Evolutionary conservation across 805 yeast genomes (phyloP), one percentile per base, ranked within the genome.

Genomic region (Candida methanosorbosa): DNA sequence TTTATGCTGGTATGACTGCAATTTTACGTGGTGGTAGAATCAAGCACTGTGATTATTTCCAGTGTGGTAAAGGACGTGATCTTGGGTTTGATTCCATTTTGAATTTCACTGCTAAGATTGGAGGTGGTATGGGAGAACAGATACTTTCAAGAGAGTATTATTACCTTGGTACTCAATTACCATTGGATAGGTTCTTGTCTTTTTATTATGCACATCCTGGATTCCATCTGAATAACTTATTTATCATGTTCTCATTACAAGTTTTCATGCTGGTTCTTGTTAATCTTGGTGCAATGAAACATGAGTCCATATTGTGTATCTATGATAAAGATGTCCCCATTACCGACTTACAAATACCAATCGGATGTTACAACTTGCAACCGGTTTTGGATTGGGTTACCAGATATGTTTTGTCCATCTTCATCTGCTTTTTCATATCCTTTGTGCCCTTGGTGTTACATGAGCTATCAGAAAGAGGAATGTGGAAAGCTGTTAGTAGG

Each of bases 61-160:
- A 90, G 57, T 90, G 97, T 60, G 97, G 97, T 22, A 90, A 90
- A 56, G 97, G 97, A 0, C 70, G 97, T 56, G 97, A 90, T 63
- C 63, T 90, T 36, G 97, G 97, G 3, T 90, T 90, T 60, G 81
- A 87, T 1, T 84, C 96, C 0, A 87, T 90, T 44, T 65, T 90
- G 45, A 90, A 88, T 52, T 90, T 90, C 63, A 90, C 96, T 0
- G 81, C 95, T 2, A 90, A 90, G 61, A 88, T 90, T 53, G 97
- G 97, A 3, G 92, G 95, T 29, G 97, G 97, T 33, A 90, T 90
- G 97, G 97, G 97, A 8, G 97, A 90, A 54, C 97, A 90, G 56
- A 72, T 88, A 56, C 61, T 90, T 23, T 85, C 95, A 5, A 70
- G 97, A 49, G 97, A 90, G 50, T 86, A 88, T 58, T 90, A 80